These are phyloP conservation scores for Amanita rubescens DNA, from an alignment of 768 basidiomycete species.

Conservation along the genomic window DNA sequence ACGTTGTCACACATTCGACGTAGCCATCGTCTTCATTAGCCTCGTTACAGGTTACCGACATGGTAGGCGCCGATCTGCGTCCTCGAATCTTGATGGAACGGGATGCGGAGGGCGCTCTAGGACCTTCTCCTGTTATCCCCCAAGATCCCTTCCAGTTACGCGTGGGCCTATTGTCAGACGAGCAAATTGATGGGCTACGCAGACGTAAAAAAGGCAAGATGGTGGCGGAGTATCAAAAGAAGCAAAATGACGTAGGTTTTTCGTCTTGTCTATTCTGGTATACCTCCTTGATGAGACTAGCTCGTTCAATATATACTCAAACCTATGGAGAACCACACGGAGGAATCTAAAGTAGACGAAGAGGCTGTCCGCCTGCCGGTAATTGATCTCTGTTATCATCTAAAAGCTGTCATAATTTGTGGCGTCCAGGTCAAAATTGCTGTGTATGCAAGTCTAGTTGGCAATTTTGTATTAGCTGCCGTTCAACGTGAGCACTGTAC, in stretches of 20 bases:
- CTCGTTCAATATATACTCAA: constrained; percentile 86
- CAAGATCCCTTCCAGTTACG: constrained; percentile 65
- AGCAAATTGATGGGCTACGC: constrained; percentile 56
- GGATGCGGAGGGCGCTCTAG: constrained; percentile 38
- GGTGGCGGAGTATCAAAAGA: constrained; percentile 58
- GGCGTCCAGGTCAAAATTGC: constrained; percentile 74
- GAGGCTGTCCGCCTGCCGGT: constrained; percentile 62
- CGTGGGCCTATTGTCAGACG: constrained; percentile 51
- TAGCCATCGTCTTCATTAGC: no score
- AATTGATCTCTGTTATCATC: constrained; percentile 14
- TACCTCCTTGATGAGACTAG: constrained; percentile 29
- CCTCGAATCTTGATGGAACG: constrained; percentile 25
- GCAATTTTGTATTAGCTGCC: constrained; percentile 66
- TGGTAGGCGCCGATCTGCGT: constrained; percentile 41
- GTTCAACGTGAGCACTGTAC: constrained; percentile 49
- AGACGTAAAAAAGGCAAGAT: constrained; percentile 46
- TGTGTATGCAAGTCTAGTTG: constrained; percentile 72
- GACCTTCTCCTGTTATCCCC: constrained; percentile 23
- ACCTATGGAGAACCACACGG: constrained; percentile 83
- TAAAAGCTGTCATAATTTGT: neutral
- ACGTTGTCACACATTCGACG: neutral
- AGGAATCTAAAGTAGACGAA: constrained; percentile 69
- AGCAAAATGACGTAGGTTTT: constrained; percentile 61
- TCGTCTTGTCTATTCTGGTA: neutral
- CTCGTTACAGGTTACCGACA: constrained; percentile 41